Percentiles rank a stretch among this genome's conserved stretches.
phyloP scores from a whole-genome alignment of 768 basidiomycete species.

The Lepiota venenata region DNA sequence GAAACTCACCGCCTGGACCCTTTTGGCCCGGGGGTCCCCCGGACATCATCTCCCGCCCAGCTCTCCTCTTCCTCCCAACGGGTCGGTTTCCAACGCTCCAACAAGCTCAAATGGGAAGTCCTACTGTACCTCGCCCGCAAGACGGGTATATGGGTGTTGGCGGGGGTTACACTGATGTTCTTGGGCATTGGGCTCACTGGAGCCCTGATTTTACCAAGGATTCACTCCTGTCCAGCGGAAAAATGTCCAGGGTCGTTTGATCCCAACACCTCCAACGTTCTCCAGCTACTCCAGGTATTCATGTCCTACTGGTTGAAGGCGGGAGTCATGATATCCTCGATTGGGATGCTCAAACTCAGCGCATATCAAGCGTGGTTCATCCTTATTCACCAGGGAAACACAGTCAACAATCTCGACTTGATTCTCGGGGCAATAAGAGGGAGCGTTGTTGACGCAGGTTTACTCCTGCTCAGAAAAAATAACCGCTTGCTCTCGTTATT shows the following conservation, averaged over 20 bases:
- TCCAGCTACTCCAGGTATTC: constrained; percentile 13
- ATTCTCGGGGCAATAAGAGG: constrained; percentile 15
- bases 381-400: constrained; percentile 16
- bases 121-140: background rate
- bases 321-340: constrained; percentile 10
- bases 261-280: constrained; percentile 12
- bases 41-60: background rate
- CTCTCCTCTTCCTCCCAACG: background rate
- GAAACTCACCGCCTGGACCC: background rate
- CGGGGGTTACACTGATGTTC: constrained; percentile 12
- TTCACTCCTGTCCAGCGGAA: constrained; percentile 13
- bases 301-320: constrained; percentile 17
- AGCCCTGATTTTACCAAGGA: constrained; percentile 6
- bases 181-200: constrained; percentile 13
- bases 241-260: constrained; percentile 12
- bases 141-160: constrained; percentile 6
- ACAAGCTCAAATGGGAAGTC: background rate
- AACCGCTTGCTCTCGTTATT: constrained; percentile 12
- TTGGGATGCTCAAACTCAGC: constrained; percentile 13
- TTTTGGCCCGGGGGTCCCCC: background rate
- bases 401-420: constrained; percentile 16
- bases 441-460: constrained; percentile 10
- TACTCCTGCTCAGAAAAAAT: constrained; percentile 9
- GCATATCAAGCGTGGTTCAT: constrained; percentile 18
- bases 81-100: background rate